Percentiles rank a stretch among this genome's conserved stretches.
Conservation (phyloP, 2,329 filamentous ascomycete genomes). For the Phyllosticta citrichinensis region DNA sequence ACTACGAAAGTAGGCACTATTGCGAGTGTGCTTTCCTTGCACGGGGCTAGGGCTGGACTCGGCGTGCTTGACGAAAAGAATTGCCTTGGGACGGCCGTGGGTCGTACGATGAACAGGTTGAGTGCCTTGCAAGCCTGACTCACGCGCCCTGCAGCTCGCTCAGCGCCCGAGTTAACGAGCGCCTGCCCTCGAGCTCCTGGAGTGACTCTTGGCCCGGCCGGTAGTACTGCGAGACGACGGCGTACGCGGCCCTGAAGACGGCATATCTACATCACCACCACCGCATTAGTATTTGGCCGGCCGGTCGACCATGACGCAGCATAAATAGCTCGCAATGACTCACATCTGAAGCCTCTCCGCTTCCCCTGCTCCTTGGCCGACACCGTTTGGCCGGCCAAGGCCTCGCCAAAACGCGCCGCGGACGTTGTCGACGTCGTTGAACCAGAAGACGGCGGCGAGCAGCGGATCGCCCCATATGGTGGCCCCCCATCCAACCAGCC, state of each 20-base stretch:
- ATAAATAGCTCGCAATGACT: constrained; percentile 14
- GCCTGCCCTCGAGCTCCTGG: constrained; percentile 34
- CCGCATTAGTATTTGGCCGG: too few relatives aligned
- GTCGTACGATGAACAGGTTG: too few relatives aligned
- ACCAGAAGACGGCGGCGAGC: constrained; percentile 39
- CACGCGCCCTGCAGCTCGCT: constrained; percentile 19
- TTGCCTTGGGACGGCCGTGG: too few relatives aligned
- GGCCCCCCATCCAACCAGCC: constrained; percentile 43
- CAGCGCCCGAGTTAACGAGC: constrained; percentile 30
- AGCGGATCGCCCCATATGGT: constrained; percentile 48
- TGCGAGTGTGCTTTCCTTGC: too few relatives aligned
- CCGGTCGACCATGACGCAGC: too few relatives aligned
- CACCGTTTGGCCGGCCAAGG: constrained; percentile 26
- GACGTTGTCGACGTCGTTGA: not conserved
- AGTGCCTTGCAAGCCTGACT: not conserved
- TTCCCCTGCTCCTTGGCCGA: constrained; percentile 17
- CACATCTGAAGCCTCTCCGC: constrained; percentile 32
- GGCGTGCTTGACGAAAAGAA: too few relatives aligned
- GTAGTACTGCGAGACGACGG: constrained; percentile 36
- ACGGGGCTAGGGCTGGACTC: too few relatives aligned
- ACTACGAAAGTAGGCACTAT: too few relatives aligned
- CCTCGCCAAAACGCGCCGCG: constrained; percentile 32
- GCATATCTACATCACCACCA: constrained; percentile 28
- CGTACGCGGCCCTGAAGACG: constrained; percentile 33
- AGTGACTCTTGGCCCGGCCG: constrained; percentile 28